Evolutionary conservation across 202 grass and related monocot species (phyloP).

Genomic region (Bolboschoenoplectus hybrid): DNA sequence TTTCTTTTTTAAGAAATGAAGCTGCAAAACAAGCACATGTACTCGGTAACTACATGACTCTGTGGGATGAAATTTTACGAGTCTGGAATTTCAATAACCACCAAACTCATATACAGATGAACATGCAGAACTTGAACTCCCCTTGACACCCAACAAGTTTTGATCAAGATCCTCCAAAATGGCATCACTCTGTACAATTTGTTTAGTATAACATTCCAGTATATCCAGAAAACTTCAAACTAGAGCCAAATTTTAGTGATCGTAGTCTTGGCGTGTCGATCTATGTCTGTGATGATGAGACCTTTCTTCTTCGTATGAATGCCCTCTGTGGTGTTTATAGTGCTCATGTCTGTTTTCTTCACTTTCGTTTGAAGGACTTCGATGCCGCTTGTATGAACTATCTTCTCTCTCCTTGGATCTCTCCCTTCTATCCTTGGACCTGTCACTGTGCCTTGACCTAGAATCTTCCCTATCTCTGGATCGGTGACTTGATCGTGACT

Average conservation of each 20-base stretch:
- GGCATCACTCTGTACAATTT: neutral
- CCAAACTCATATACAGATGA: neutral
- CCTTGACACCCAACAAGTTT: neutral
- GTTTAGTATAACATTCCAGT: neutral
- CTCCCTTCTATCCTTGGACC: conserved; percentile 36
- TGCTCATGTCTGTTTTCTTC: conserved; percentile 37
- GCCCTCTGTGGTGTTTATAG: conserved; percentile 39
- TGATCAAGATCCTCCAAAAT: neutral
- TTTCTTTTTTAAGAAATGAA: neutral
- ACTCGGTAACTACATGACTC: no score
- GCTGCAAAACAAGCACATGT: neutral
- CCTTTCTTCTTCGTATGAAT: conserved; percentile 24
- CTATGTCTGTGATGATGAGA: conserved; percentile 21
- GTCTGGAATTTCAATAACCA: neutral
- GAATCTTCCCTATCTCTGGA: conserved; percentile 46
- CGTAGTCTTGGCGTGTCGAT: conserved; percentile 21
- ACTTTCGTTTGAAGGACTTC: conserved; percentile 33
- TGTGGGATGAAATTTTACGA: no score
- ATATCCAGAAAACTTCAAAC: neutral
- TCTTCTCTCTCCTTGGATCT: conserved; percentile 47
- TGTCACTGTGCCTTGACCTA: conserved; percentile 38
- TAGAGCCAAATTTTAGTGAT: neutral
- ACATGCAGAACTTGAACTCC: neutral
- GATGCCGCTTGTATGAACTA: conserved; percentile 39
- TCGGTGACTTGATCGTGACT: conserved; percentile 45